Percentiles rank a stretch among this genome's conserved stretches.
phyloP scores from a whole-genome alignment of 2,329 filamentous ascomycete species.

The Neofusicoccum cordaticola region DNA sequence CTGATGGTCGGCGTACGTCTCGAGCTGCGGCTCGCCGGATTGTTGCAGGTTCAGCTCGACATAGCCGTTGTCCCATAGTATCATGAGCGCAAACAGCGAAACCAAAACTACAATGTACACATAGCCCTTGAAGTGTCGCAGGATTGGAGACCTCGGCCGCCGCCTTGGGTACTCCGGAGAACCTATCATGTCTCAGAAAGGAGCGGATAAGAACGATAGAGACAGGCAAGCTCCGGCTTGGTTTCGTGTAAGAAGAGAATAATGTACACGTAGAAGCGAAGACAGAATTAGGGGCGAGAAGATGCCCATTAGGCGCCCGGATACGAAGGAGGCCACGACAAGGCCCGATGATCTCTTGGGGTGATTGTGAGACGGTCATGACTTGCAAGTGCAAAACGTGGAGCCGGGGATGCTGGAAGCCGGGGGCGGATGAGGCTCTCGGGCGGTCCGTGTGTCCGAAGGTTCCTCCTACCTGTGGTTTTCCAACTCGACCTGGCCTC shows the following conservation, averaged over 20 bases:
- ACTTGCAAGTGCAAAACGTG: not conserved
- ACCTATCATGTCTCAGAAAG: not conserved
- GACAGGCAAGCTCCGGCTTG: not conserved
- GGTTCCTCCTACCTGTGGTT: not conserved
- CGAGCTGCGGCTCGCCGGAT: no score
- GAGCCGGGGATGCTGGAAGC: not conserved
- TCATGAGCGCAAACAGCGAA: not conserved
- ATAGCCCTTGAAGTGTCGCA: not conserved
- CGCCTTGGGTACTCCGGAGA: not conserved
- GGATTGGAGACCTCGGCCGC: not conserved
- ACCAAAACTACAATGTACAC: not conserved
- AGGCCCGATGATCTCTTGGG: no score
- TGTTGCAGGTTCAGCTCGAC: not conserved
- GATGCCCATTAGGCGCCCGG: no score
- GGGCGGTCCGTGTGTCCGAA: not conserved
- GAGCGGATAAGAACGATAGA: not conserved
- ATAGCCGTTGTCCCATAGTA: not conserved
- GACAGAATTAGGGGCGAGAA: no score
- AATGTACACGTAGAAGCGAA: no score
- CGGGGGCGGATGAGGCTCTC: not conserved
- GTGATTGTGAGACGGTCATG: not conserved
- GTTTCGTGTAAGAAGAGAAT: no score
- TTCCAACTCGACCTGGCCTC: not conserved
- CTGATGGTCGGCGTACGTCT: no score
- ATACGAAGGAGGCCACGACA: not conserved